Percentiles rank a stretch among this genome's conserved stretches.
These are phyloP conservation scores for Candida silvicultrix DNA, from an alignment of 805 yeast species.

Conservation along the genomic window DNA sequence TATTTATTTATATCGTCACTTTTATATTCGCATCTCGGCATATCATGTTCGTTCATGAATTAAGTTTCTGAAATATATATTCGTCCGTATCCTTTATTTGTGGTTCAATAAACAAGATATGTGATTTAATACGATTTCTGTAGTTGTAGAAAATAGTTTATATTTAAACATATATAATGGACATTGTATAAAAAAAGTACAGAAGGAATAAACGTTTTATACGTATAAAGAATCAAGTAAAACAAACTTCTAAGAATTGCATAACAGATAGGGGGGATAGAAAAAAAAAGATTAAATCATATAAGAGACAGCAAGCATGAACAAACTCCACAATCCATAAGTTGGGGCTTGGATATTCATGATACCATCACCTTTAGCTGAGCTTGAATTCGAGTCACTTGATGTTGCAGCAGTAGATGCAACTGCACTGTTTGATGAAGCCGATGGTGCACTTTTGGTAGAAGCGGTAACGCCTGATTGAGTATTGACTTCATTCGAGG, in stretches of 20 bases:
- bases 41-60: background rate
- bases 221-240: too few species aligned
- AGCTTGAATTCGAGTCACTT: conserved; percentile 13
- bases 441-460: conserved; percentile 9
- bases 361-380: conserved; percentile 6
- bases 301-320: background rate
- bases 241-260: too few species aligned
- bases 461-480: conserved; percentile 18
- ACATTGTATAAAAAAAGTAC: background rate
- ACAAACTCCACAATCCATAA: background rate
- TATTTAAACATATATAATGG: too few species aligned
- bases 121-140: too few species aligned
- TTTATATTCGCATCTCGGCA: background rate
- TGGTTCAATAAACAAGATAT: too few species aligned
- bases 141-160: too few species aligned
- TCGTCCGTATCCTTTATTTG: too few species aligned
- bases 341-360: background rate
- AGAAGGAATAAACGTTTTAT: background rate
- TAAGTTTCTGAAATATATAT: too few species aligned
- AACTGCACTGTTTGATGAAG: conserved; percentile 12
- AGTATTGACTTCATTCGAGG: conserved; percentile 30
- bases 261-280: too few species aligned
- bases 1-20: too few species aligned
- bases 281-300: background rate
- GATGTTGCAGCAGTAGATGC: conserved; percentile 15